Conservation (phyloP, 1,284 basidiomycete species). For the Chalciporus sp. region DNA sequence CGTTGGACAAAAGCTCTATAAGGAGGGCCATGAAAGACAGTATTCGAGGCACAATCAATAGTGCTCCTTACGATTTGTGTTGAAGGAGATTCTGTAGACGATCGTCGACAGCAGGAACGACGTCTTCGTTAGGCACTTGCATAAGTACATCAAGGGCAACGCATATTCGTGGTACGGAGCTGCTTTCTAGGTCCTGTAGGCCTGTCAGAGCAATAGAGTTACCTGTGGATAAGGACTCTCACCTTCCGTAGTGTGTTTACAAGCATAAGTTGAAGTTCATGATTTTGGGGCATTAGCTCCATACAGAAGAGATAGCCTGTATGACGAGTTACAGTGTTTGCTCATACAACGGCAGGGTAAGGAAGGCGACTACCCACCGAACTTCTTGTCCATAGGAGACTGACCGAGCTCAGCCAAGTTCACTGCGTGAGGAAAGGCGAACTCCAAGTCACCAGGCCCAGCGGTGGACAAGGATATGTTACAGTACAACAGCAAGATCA, state of each 20-base stretch:
- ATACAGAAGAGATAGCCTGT: conserved; percentile 75
- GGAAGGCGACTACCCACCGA: conserved; percentile 48
- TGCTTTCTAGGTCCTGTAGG: conserved; percentile 65
- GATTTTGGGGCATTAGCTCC: conserved; percentile 64
- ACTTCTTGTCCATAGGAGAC: conserved; percentile 63
- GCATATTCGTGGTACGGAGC: conserved; percentile 54
- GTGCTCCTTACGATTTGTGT: conserved; percentile 70
- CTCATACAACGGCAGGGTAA: neutral
- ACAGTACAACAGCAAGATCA: conserved; percentile 73
- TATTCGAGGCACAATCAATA: conserved; percentile 20
- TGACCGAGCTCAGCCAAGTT: conserved; percentile 69
- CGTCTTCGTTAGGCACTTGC: conserved; percentile 57
- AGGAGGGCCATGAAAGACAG: conserved; percentile 6
- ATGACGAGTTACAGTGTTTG: conserved; percentile 4
- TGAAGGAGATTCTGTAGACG: conserved; percentile 64
- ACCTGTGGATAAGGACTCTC: neutral
- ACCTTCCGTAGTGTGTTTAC: conserved; percentile 82
- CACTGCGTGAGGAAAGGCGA: conserved; percentile 70
- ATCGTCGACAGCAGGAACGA: conserved; percentile 72
- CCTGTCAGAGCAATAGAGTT: neutral
- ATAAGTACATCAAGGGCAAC: conserved; percentile 73
- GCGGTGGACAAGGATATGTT: conserved; percentile 50
- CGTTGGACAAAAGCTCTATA: conserved; percentile 60
- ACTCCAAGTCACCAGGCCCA: conserved; percentile 50
- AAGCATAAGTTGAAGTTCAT: conserved; percentile 78